phyloP scores from a whole-genome alignment of 352 stramenopile genomes.

The Globisporangium parvum region DNA sequence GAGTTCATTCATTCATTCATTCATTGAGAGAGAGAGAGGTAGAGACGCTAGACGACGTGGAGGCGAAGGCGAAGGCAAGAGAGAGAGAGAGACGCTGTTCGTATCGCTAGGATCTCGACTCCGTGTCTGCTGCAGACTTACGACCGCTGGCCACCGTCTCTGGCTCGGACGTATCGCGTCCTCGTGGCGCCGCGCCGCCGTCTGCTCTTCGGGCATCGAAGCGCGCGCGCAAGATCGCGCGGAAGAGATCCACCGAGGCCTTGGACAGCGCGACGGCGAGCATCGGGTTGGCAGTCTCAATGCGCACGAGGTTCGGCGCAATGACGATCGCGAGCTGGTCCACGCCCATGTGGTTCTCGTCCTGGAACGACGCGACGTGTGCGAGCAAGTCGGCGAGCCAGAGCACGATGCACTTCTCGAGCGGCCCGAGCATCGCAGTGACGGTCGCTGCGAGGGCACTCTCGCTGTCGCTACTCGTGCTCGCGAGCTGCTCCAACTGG shows the following conservation, averaged over 20 bases:
- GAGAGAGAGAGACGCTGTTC: neutral
- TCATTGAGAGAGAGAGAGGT: no score
- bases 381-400: conserved; percentile 84
- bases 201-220: conserved; percentile 17
- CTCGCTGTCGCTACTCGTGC: neutral
- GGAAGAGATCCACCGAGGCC: conserved; percentile 75
- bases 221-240: conserved; percentile 37
- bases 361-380: conserved; percentile 61
- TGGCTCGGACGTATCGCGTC: neutral
- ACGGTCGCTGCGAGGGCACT: conserved; percentile 27
- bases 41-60: neutral
- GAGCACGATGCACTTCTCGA: conserved; percentile 58
- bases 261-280: conserved; percentile 83
- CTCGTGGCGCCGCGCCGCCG: neutral
- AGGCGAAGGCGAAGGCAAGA: neutral
- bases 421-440: conserved; percentile 32
- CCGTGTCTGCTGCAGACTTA: no score
- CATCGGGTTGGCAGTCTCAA: conserved; percentile 82
- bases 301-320: conserved; percentile 82
- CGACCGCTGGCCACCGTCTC: no score
- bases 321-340: conserved; percentile 89
- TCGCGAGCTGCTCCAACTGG: conserved; percentile 54
- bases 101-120: no score
- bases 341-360: conserved; percentile 85
- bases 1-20: no score